phyloP scores from a whole-genome alignment of 2,329 filamentous ascomycete genomes.

The Alternaria atra region DNA sequence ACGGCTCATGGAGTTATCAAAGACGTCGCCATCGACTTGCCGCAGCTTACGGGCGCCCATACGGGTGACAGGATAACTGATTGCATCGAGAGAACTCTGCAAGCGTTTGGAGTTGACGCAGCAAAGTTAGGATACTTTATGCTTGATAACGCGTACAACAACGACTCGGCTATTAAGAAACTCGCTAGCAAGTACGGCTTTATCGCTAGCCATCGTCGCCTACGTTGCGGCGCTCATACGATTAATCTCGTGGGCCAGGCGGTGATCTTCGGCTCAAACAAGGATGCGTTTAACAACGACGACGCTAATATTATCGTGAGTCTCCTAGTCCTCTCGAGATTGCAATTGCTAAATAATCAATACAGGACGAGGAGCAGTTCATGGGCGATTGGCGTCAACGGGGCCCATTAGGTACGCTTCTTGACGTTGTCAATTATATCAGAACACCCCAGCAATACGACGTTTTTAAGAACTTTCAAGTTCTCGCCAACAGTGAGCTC shows the following conservation, averaged over 20 bases:
- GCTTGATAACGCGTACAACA: background rate
- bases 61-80: constrained; percentile 7
- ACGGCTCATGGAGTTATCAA: background rate
- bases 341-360: too few species aligned
- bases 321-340: too few species aligned
- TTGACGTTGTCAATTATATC: constrained; percentile 10
- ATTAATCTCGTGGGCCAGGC: constrained; percentile 8
- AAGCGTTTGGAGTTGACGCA: background rate
- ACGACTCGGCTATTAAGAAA: background rate
- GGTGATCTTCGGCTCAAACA: background rate
- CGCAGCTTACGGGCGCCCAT: constrained; percentile 7
- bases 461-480: background rate
- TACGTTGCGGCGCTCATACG: constrained; percentile 5
- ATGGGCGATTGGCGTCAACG: background rate
- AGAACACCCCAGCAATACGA: constrained; percentile 12
- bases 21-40: constrained; percentile 12
- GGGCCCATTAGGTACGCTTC: constrained; percentile 5
- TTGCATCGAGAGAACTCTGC: background rate
- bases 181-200: constrained; percentile 1
- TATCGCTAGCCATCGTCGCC: background rate
- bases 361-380: background rate
- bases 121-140: background rate
- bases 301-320: background rate
- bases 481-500: too few species aligned
- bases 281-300: constrained; percentile 6